Percentiles rank a stretch among this genome's conserved stretches.
phyloP scores from a whole-genome alignment of 768 basidiomycete genomes.

The Calvatia gigantea region DNA sequence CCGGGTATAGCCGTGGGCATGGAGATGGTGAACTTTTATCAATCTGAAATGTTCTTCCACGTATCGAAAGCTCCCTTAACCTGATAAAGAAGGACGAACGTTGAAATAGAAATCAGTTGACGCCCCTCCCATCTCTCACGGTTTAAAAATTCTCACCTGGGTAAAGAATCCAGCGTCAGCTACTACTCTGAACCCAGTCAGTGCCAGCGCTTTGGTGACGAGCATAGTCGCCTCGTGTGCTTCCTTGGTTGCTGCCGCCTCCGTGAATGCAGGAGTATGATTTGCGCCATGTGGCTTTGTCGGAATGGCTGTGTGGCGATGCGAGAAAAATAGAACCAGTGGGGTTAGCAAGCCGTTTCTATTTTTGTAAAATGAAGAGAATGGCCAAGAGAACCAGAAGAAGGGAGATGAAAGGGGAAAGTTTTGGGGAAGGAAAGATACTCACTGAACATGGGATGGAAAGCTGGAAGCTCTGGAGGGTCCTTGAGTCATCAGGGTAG shows the following conservation, averaged over 20 bases:
- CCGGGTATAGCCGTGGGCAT: not conserved
- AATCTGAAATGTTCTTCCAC: constrained; percentile 3
- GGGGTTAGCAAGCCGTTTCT: not conserved
- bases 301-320: constrained; percentile 56
- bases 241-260: constrained; percentile 52
- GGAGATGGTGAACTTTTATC: not conserved
- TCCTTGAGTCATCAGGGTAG: not conserved
- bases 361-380: too few species aligned
- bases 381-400: too few species aligned
- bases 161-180: constrained; percentile 54
- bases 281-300: constrained; percentile 69
- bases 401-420: not conserved
- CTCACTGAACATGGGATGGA: constrained; percentile 64
- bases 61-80: constrained; percentile 22
- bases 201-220: constrained; percentile 58
- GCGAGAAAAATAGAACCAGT: not conserved
- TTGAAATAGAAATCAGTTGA: not conserved
- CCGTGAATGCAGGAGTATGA: constrained; percentile 66
- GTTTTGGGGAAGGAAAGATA: constrained; percentile 19
- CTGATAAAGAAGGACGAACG: constrained; percentile 10
- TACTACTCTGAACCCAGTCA: constrained; percentile 57
- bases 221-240: constrained; percentile 62
- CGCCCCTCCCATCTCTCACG: not conserved
- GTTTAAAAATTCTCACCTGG: constrained; percentile 35
- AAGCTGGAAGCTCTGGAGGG: constrained; percentile 49